Evolutionary conservation across 2,329 filamentous ascomycete genomes (phyloP), one percentile per base, ranked within the genome.

Genomic region (Aspergillus versicolor): DNA sequence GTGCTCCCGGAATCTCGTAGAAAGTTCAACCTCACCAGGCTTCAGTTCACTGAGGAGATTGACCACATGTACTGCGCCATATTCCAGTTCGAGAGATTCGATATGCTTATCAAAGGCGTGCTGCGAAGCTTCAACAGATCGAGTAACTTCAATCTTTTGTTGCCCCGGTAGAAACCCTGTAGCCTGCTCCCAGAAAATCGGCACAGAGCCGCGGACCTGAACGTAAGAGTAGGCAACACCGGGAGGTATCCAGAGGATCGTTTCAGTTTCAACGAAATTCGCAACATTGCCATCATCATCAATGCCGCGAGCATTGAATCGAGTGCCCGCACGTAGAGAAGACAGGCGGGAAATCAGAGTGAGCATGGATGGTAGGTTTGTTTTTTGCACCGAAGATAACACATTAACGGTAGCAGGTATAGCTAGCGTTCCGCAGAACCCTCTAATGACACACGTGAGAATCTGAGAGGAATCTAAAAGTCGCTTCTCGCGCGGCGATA

Each of bases 191-290:
- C 94, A 99, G 73, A 99, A 99, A 3, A 97, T 82, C 1, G 94
- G 94, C 7, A 99, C 91, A 6, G 92, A 97, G 38, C 94, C 94
- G 66, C 94, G 85, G 24, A 95, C 85, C 74, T 99, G 94, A 2
- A 88, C 91, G 73, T 97, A 99, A 0, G 94, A 97, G 71, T 97
- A 97, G 54, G 91, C 86, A 6, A 91, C 84, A 1, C 80, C 81
- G 1, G 86, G 84, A 1, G 90, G 89, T 65, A 88, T 88, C 88
- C 90, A 96, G 69, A 95, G 92, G 41, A 93, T 86, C 0, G 92
- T 96, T 75, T 99, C 94, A 0, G 92, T 94, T 75, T 99, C 94
- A n/a, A 97, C 94, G 74, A 96, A 99, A 73, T 99, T 99, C 59
- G 94, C 92, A 27, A 97, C 94, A 67, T 97, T 91, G 13, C 94